Evolutionary conservation across 352 stramenopile species (phyloP), one percentile per base, ranked within the genome.

Genomic region (Blastocystis sp.): DNA sequence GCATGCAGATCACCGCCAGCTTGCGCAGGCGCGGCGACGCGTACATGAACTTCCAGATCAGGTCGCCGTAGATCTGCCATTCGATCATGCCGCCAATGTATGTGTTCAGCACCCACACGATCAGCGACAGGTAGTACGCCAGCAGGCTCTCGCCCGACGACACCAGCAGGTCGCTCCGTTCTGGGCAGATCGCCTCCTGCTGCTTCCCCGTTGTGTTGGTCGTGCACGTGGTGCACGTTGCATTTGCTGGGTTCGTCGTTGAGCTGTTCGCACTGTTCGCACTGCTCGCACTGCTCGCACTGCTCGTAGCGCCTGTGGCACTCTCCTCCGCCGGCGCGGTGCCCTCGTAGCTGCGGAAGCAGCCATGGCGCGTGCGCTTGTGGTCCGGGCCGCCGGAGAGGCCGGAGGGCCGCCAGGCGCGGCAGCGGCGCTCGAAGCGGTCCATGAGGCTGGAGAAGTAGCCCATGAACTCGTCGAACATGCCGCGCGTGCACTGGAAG

Each of bases 381-480:
- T 19, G 10, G 52, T 88, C 38, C n/a, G 64, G 60, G 34, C 78
- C 78, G 6, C 3, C 74, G 10, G 28, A n/a, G 52, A 69, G 40
- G 3, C 74, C 74, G 28, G 52, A 88, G 28, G 78, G 78, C 45
- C 45, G 59, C 78, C 78, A 88, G 21, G 40, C 34, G 21, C 34
- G 62, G 45, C 78, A 88, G 57, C 78, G 78, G 3, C 54, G 42
- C 60, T 88, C 68, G 63, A 88, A 88, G 11, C n/a, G 54, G 54
- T 76, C 52, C 17, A 79, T 21, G 3, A 88, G 34, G 57, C 40
- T 68, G 21, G 63, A 54, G 45, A 88, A 57, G 52, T 88, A 88
- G 19, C 28, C 45, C 57, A 88, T 76, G 45, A 88, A 88, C 68
- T 88, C 78, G 60, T 88, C 64, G 34, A 88, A 88, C 68, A 88